phyloP scores from a whole-genome alignment of 129 eudicot species.

The Solidago caesia region DNA sequence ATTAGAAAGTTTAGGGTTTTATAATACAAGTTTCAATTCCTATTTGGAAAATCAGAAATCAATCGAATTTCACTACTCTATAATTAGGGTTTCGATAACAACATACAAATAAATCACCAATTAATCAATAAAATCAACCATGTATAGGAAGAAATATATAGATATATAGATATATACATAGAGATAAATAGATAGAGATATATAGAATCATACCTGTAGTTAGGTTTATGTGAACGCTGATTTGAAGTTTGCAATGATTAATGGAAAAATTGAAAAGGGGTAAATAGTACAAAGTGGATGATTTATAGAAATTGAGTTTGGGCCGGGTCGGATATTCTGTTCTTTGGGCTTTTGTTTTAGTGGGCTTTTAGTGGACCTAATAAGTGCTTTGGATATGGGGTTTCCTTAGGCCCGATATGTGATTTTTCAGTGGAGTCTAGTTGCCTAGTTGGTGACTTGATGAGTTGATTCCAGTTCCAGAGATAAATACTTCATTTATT shows the following conservation, averaged over 20 bases:
- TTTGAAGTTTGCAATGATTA: background rate
- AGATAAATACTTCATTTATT: too few species aligned
- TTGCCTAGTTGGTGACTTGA: too few species aligned
- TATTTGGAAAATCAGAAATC: background rate
- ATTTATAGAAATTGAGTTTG: background rate
- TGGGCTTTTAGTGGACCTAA: background rate
- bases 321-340: background rate
- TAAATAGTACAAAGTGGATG: background rate
- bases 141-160: background rate
- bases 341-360: background rate
- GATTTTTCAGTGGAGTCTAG: too few species aligned
- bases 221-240: background rate
- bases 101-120: background rate
- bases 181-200: background rate
- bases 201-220: background rate
- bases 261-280: background rate
- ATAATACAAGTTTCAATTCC: background rate
- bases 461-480: too few species aligned
- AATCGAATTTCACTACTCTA: background rate
- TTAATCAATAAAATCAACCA: background rate
- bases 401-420: too few species aligned
- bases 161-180: background rate
- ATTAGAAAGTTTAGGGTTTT: background rate
- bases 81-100: constrained; percentile 7
- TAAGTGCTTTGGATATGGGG: too few species aligned